Base-by-base conservation (phyloP, 129 eudicot genomes). In the Dittrichia graveolens region DNA sequence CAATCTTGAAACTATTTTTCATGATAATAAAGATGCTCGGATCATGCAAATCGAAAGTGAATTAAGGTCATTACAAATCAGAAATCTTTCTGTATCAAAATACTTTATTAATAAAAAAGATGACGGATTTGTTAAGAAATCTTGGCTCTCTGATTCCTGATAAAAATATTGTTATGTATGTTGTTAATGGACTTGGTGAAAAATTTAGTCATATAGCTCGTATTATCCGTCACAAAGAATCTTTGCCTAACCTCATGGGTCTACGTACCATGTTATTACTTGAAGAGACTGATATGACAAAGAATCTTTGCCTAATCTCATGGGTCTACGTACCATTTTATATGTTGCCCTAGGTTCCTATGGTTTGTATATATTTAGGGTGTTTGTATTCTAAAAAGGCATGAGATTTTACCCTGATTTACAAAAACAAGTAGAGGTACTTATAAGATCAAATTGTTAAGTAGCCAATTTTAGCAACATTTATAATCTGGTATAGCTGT, bases 401-500 rank as follows among this genome's bases (percentile, higher is more conserved):
- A n/a, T n/a, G n/a, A n/a, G n/a, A n/a, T n/a, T n/a, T n/a, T n/a
- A n/a, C n/a, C n/a, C n/a, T n/a, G n/a, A n/a, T n/a, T n/a, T n/a
- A n/a, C n/a, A n/a, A n/a, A n/a, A 88, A 88, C 98, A 93, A 94
- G 98, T 94, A 7, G 98, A 94, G 98, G 98, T 90, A 84, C 54
- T 19, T 46, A 13, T 37, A 14, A 46, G 5, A 7, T 46, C 13
- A n/a, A 12, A 66, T 58, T 38, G 46, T 41, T 31, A 37, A 38
- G 48, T 65, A 24, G 54, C 52, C 42, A 47, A 38, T 61, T 3
- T 57, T 11, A 8, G 14, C n/a, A 61, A n/a, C 13, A 24, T 24
- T 2, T 24, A 24, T 24, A 24, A 24, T 24, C n/a, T n/a, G n/a
- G n/a, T n/a, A n/a, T n/a, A n/a, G n/a, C n/a, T n/a, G n/a, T n/a